These are phyloP conservation scores for Euphorbia schlechtendalii DNA, from an alignment of 441 rosid genomes.

Conservation along the genomic window DNA sequence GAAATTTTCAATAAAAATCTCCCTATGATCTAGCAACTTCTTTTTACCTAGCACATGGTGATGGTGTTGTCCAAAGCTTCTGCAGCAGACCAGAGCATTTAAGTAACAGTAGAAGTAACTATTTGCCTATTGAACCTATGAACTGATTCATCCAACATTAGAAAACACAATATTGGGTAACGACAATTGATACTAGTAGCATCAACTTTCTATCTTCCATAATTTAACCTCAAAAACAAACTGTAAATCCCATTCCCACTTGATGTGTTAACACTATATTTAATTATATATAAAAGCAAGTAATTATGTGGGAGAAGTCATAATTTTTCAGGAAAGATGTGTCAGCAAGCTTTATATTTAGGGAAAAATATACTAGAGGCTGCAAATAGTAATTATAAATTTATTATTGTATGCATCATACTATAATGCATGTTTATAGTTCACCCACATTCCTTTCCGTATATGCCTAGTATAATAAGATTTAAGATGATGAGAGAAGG, in stretches of 20 bases:
- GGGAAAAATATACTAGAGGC: too few species aligned
- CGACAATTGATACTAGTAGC: too few species aligned
- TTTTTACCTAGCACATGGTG: too few species aligned
- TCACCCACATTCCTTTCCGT: not conserved
- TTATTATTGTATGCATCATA: not conserved
- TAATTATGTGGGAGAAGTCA: not conserved
- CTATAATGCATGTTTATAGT: not conserved
- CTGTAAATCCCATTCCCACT: not conserved
- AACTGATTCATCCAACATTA: too few species aligned
- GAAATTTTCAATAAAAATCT: too few species aligned
- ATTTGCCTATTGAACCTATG: too few species aligned
- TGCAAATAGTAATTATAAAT: not conserved
- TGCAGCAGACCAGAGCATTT: too few species aligned
- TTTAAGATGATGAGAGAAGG: not conserved
- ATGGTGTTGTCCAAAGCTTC: too few species aligned
- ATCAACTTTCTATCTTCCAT: too few species aligned
- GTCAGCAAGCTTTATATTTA: not conserved
- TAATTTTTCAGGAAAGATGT: not conserved
- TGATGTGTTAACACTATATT: not conserved
- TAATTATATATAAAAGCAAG: not conserved
- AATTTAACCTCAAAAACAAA: not conserved
- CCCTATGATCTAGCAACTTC: too few species aligned
- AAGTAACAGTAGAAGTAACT: too few species aligned
- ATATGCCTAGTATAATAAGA: not conserved
- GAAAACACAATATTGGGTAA: too few species aligned